Evolutionary conservation across 768 basidiomycete species (phyloP).

Genomic region (Rhizopogon vulgaris): DNA sequence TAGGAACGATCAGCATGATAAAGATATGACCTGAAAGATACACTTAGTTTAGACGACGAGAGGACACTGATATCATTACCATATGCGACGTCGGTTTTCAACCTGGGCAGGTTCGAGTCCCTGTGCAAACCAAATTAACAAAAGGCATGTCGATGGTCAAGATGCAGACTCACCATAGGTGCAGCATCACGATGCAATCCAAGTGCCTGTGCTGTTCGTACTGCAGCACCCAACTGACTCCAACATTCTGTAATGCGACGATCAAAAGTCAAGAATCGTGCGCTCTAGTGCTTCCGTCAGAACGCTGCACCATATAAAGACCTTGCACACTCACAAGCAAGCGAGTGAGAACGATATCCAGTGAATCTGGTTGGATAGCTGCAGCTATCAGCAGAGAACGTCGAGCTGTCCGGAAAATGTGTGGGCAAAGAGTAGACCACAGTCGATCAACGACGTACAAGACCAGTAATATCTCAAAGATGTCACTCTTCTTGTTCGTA

Average conservation of each 20-base stretch:
- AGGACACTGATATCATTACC: slow-evolving; percentile 38
- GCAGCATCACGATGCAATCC: slow-evolving; percentile 88
- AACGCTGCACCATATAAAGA: neutral
- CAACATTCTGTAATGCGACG: slow-evolving; percentile 91
- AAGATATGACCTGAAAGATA: slow-evolving; percentile 62
- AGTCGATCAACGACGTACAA: slow-evolving; percentile 49
- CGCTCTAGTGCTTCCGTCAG: slow-evolving; percentile 38
- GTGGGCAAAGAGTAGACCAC: slow-evolving; percentile 14
- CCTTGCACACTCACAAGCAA: slow-evolving; percentile 46
- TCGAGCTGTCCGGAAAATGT: slow-evolving; percentile 47
- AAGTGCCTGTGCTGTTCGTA: slow-evolving; percentile 89
- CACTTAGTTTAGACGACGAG: slow-evolving; percentile 3
- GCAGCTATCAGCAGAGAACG: slow-evolving; percentile 86
- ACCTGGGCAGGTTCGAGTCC: slow-evolving; percentile 69
- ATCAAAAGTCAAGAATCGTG: slow-evolving; percentile 65
- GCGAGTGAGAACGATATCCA: slow-evolving; percentile 91
- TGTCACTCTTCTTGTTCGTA: slow-evolving; percentile 66
- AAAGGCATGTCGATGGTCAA: neutral
- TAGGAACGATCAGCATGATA: slow-evolving; percentile 94
- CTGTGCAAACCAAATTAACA: slow-evolving; percentile 28
- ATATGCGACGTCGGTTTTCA: slow-evolving; percentile 87
- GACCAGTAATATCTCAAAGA: slow-evolving; percentile 94
- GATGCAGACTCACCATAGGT: slow-evolving; percentile 53
- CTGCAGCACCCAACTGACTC: slow-evolving; percentile 91
- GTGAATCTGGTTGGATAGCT: slow-evolving; percentile 87